Percentiles rank a stretch among this genome's conserved stretches.
These are phyloP conservation scores for Pyropia yezoensis DNA, from an alignment of 23 red algal species.

Conservation along the genomic window DNA sequence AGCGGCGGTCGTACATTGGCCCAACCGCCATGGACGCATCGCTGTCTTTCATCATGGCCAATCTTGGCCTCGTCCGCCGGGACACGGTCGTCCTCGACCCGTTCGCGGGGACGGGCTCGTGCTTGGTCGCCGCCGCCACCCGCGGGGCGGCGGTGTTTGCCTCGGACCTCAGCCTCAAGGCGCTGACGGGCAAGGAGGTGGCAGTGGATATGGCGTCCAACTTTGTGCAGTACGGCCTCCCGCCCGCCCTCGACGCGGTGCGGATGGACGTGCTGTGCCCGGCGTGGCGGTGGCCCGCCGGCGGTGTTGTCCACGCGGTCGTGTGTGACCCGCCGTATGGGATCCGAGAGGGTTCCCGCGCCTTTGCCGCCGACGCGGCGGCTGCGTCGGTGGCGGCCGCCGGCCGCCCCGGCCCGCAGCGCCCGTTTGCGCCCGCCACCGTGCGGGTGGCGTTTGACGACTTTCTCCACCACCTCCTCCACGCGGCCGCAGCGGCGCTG, in stretches of 20 bases:
- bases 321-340: conserved; percentile 96
- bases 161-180: conserved; percentile 64
- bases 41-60: conserved; percentile 97
- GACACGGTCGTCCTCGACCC: conserved; percentile 76
- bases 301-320: conserved; percentile 76
- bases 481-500: conserved; percentile 46
- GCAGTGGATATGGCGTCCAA: conserved; percentile 49
- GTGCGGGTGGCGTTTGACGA: conserved; percentile 53
- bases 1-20: conserved; percentile 61
- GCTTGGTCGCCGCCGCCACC: conserved; percentile 60
- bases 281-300: conserved; percentile 6
- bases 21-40: conserved; percentile 96
- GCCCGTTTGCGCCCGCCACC: conserved; percentile 18
- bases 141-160: conserved; percentile 64
- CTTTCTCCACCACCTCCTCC: conserved; percentile 51
- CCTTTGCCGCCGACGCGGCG: conserved; percentile 41
- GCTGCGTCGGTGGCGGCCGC: conserved; percentile 31
- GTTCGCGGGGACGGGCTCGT: conserved; percentile 81
- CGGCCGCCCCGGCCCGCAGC: conserved; percentile 5
- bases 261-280: conserved; percentile 57
- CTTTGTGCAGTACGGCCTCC: conserved; percentile 77
- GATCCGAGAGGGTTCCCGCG: conserved; percentile 80
- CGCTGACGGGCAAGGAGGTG: conserved; percentile 47
- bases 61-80: conserved; percentile 54
- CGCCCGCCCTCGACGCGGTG: conserved; percentile 43